Percentiles rank a stretch among this genome's conserved stretches.
Conservation (phyloP, 2,329 filamentous ascomycete genomes). For the Coniochaeta ligniaria region DNA sequence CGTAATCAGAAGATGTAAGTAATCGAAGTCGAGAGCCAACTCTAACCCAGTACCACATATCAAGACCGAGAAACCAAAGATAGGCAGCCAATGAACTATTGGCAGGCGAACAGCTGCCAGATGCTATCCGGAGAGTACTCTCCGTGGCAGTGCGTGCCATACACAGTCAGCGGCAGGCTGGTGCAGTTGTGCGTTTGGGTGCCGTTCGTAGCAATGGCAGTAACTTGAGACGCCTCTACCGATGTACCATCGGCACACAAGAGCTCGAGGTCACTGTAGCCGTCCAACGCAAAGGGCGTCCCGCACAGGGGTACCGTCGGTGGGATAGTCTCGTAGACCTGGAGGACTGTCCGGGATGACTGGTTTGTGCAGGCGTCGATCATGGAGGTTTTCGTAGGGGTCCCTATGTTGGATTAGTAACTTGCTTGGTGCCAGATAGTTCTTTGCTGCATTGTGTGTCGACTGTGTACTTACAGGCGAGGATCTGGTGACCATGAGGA, state of each 20-base stretch:
- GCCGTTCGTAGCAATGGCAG: slow-evolving; percentile 9
- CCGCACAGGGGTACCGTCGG: slow-evolving; percentile 8
- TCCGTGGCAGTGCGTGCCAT: slow-evolving; percentile 1
- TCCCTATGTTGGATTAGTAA: background rate
- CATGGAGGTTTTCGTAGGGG: slow-evolving; percentile 7
- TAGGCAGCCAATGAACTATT: background rate
- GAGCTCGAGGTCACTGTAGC: slow-evolving; percentile 5
- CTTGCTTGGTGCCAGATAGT: no score
- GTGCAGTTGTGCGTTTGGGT: slow-evolving; percentile 8
- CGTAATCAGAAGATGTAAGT: no score
- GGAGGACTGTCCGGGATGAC: slow-evolving; percentile 4
- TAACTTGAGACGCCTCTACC: slow-evolving; percentile 4
- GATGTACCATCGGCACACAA: slow-evolving; percentile 5
- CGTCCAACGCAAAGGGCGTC: slow-evolving; percentile 6
- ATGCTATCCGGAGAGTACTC: background rate
- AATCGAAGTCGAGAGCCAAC: no score
- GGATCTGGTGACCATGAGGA: background rate
- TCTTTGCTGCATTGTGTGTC: no score
- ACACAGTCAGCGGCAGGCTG: background rate
- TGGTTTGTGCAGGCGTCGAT: slow-evolving; percentile 5
- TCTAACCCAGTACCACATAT: no score
- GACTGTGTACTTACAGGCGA: background rate
- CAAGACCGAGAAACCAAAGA: background rate
- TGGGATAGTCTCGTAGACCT: slow-evolving; percentile 2
- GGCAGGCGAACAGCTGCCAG: slow-evolving; percentile 6